phyloP scores from a whole-genome alignment of 805 yeast species.

The Ogataea nakhonphanomensis region DNA sequence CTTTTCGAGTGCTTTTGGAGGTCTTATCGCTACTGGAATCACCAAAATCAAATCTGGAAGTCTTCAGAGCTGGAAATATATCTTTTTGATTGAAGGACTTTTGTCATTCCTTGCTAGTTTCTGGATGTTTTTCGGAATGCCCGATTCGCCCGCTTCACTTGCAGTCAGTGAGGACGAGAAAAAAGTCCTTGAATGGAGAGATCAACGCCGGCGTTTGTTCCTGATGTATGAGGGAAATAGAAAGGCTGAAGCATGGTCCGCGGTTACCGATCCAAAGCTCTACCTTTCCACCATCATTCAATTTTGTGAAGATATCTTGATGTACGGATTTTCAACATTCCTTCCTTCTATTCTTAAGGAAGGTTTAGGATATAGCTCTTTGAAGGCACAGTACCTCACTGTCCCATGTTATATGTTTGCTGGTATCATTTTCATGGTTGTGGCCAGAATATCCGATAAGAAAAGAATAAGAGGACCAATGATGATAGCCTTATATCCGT shows the following conservation, averaged over 20 bases:
- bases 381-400: constrained; percentile 38
- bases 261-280: constrained; percentile 37
- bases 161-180: constrained; percentile 10
- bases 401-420: constrained; percentile 39
- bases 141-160: constrained; percentile 10
- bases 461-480: constrained; percentile 32
- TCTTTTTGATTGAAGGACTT: constrained; percentile 17
- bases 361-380: constrained; percentile 30
- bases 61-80: constrained; percentile 19
- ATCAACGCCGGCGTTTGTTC: constrained; percentile 7
- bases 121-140: constrained; percentile 13
- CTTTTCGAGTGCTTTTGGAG: constrained; percentile 21
- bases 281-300: constrained; percentile 37
- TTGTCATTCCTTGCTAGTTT: constrained; percentile 8
- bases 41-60: constrained; percentile 18
- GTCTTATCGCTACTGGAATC: constrained; percentile 20
- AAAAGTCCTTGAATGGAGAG: constrained; percentile 8
- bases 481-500: constrained; percentile 24
- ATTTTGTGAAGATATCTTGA: constrained; percentile 41
- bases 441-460: constrained; percentile 30
- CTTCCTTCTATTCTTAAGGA: constrained; percentile 37
- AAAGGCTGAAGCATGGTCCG: constrained; percentile 22
- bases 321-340: constrained; percentile 43
- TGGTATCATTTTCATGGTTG: constrained; percentile 26
- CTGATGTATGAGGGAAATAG: constrained; percentile 5